Evolutionary conservation across 2,329 filamentous ascomycete species (phyloP), one percentile per base, ranked within the genome.

Genomic region (Ascochyta viciae-villosae): DNA sequence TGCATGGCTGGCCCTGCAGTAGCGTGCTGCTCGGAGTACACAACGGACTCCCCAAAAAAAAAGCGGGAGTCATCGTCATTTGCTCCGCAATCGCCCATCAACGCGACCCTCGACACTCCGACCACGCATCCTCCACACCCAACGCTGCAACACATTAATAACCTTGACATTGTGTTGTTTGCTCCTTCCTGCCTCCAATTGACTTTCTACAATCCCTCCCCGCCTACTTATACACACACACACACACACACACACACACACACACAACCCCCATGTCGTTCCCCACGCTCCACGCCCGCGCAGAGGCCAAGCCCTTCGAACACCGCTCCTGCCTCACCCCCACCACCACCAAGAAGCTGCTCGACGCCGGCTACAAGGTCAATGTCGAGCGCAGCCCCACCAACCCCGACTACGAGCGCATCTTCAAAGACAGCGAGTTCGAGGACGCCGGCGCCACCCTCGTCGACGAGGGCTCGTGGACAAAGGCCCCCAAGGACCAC

Each of bases 381-480:
- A 63, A 75, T 4, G 74, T 78, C 56, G 76, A 78, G 70, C 70
- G 74, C 58, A 74, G 69, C 58, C 66, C 74, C 63, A 72, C 64
- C 48, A 68, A 76, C 60, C 67, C 75, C 39, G 67, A 74, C 56
- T 73, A 66, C 50, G 65, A 66, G 51, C 75, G 76, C 58, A 78
- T 78, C 62, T 78, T 77, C 74, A 66, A 76, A 33, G 76, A 78
- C 54, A 64, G 67, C 6, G 76, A 78, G 51, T 78, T 76, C 43
- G 71, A 73, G 47, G 60, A 73, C 42, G 74, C 67, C 35, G 76
- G 76, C 52, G 73, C 73, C 15, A 76, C 70, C 3, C 70, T 78
- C 24, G 67, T 78, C 26, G 65, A 70, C 16, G 71, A 74, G 49
- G 68, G 71, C 59, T 72, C 70, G 50, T 78, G 76, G 76, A 68